Evolutionary conservation across 257 asterid genomes (phyloP).

Genomic region (Penstemon barbatus): DNA sequence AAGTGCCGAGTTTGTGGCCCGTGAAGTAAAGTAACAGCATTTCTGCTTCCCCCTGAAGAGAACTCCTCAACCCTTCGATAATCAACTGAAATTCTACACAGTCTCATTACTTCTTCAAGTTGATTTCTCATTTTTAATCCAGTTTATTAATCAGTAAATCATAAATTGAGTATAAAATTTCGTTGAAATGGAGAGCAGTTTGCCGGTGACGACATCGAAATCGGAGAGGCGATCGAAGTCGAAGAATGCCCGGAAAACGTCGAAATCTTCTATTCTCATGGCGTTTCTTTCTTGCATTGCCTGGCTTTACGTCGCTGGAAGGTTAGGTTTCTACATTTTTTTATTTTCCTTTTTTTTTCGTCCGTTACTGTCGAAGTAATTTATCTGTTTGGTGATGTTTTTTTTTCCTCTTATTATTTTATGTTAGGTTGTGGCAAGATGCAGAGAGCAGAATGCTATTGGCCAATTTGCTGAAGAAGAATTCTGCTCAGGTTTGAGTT

Average conservation of each 20-base stretch:
- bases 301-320: slow-evolving; percentile 90
- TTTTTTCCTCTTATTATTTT: background rate
- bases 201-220: slow-evolving; percentile 61
- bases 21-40: slow-evolving; percentile 28
- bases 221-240: slow-evolving; percentile 58
- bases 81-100: background rate
- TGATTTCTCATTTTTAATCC: too few species aligned
- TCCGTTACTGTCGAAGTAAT: background rate
- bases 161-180: too few species aligned
- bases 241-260: slow-evolving; percentile 50
- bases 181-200: slow-evolving; percentile 50
- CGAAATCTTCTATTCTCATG: slow-evolving; percentile 63
- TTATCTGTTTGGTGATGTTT: slow-evolving; percentile 9
- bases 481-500: slow-evolving; percentile 63
- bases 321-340: slow-evolving; percentile 38
- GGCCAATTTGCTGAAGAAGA: slow-evolving; percentile 49
- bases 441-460: slow-evolving; percentile 69
- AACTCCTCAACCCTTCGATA: background rate
- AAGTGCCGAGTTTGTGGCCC: slow-evolving; percentile 21
- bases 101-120: too few species aligned
- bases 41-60: too few species aligned
- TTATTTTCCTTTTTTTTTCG: too few species aligned
- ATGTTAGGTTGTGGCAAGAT: slow-evolving; percentile 86
- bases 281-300: slow-evolving; percentile 80
- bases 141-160: too few species aligned